Percentiles rank a stretch among this genome's conserved stretches.
phyloP scores from a whole-genome alignment of 2,329 filamentous ascomycete species.

The Plenodomus lindquistii region DNA sequence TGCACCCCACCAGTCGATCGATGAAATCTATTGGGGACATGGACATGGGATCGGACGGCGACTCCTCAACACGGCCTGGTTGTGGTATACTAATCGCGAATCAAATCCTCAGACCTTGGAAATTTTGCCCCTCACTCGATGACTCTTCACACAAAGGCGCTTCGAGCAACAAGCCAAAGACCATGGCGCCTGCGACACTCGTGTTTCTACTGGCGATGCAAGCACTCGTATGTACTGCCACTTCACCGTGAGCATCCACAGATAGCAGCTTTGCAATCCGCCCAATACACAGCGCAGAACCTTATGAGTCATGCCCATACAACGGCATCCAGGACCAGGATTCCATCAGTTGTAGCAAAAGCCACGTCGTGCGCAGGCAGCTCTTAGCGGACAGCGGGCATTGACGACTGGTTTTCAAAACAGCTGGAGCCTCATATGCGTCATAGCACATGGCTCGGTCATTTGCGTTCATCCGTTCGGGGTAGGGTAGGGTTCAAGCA shows the following conservation, averaged over 20 bases:
- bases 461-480: constrained; percentile 16
- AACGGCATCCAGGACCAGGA: constrained; percentile 17
- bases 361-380: constrained; percentile 16
- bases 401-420: constrained; percentile 24
- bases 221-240: constrained; percentile 1
- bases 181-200: constrained; percentile 4
- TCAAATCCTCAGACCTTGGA: background rate
- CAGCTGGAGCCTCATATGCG: constrained; percentile 20
- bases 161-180: constrained; percentile 3
- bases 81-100: background rate
- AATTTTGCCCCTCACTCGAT: background rate
- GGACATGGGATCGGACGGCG: constrained; percentile 11
- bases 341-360: constrained; percentile 20
- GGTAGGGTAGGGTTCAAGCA: constrained; percentile 16
- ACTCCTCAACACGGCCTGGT: background rate
- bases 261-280: background rate
- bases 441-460: constrained; percentile 21
- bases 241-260: background rate
- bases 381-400: constrained; percentile 16
- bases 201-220: background rate
- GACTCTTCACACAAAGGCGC: constrained; percentile 1
- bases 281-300: constrained; percentile 2
- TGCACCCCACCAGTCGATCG: constrained; percentile 5
- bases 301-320: constrained; percentile 26
- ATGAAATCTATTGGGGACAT: constrained; percentile 11